Base-by-base conservation (phyloP, 768 basidiomycete species). In the Boletus pseudo-olivaceus region DNA sequence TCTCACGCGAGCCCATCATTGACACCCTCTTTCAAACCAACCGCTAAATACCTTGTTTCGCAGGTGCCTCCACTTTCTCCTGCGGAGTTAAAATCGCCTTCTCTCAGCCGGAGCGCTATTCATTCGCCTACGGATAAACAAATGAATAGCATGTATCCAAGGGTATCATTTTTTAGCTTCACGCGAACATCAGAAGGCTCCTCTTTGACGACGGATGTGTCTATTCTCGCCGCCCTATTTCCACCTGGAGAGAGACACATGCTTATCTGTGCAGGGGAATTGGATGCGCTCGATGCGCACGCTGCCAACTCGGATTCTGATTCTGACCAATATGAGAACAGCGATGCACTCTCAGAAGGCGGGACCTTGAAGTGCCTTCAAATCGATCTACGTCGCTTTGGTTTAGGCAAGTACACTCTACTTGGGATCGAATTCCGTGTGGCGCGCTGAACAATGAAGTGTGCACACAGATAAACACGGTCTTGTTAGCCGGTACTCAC, bases 91-190 rank as follows among this genome's bases (percentile, higher is more conserved):
- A 61, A 50, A 44, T 20, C 49, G 12, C 55, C 51, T 7, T 35
- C 47, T 47, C 47, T 55, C 38, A 55, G 32, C 40, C 59, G 44
- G 48, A 56, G 51, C 23, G 44, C 46, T 32, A 30, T 56, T 40
- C 38, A 43, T 49, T 55, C 57, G 15, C 61, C 59, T 23, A 39
- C 50, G 44, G 56, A 60, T 42, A 67, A 52, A 51, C 60, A 55
- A 41, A 33, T 33, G 33, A 53, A 53, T n/a, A 34, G 14, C 19
- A 35, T 19, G 40, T 57, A 53, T 42, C 47, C 58, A 12, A 56
- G 47, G n/a, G 76, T 85, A n/a, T 83, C 88, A 3, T 91, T 93
- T 72, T 84, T 91, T 70, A 87, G 82, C 58, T 87, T 91, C 64
- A 90, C 88, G 17, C 77, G 87, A 56, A 90, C 89, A 7, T 70